Evolutionary conservation across 1,139 yeast species (phyloP).

Genomic region (Hyphopichia buzzinii): DNA sequence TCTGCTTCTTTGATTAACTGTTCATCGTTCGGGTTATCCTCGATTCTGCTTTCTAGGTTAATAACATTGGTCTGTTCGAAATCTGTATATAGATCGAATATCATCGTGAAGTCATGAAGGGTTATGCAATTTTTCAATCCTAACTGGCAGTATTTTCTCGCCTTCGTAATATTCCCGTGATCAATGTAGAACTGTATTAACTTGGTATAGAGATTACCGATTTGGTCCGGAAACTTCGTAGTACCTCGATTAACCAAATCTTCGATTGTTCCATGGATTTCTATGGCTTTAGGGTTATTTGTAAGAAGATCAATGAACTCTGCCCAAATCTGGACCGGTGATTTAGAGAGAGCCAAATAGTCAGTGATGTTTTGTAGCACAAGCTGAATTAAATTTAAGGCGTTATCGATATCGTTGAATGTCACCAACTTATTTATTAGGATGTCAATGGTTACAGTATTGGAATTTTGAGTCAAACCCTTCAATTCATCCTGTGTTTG

Average conservation of each 20-base stretch:
- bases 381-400: slow-evolving; percentile 14
- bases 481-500: slow-evolving; percentile 12
- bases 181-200: slow-evolving; percentile 50
- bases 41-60: slow-evolving; percentile 28
- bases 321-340: slow-evolving; percentile 33
- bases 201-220: slow-evolving; percentile 48
- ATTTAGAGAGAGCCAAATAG: slow-evolving; percentile 13
- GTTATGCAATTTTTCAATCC: slow-evolving; percentile 50
- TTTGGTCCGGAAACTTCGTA: slow-evolving; percentile 59
- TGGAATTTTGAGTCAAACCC: slow-evolving; percentile 7
- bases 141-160: slow-evolving; percentile 48
- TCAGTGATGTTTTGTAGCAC: slow-evolving; percentile 12
- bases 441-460: slow-evolving; percentile 11
- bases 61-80: slow-evolving; percentile 55
- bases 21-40: slow-evolving; percentile 13
- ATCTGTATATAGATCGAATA: slow-evolving; percentile 65
- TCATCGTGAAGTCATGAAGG: slow-evolving; percentile 58
- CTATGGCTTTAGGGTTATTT: slow-evolving; percentile 10
- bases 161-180: slow-evolving; percentile 31
- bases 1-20: slow-evolving; percentile 32
- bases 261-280: slow-evolving; percentile 8
- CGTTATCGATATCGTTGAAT: slow-evolving; percentile 18
- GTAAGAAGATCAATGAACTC: slow-evolving; percentile 48
- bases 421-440: slow-evolving; percentile 24
- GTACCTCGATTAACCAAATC: slow-evolving; percentile 23